These are phyloP conservation scores for Paraconiothyrium sp. DNA, from an alignment of 2,329 filamentous ascomycete genomes.

Conservation along the genomic window DNA sequence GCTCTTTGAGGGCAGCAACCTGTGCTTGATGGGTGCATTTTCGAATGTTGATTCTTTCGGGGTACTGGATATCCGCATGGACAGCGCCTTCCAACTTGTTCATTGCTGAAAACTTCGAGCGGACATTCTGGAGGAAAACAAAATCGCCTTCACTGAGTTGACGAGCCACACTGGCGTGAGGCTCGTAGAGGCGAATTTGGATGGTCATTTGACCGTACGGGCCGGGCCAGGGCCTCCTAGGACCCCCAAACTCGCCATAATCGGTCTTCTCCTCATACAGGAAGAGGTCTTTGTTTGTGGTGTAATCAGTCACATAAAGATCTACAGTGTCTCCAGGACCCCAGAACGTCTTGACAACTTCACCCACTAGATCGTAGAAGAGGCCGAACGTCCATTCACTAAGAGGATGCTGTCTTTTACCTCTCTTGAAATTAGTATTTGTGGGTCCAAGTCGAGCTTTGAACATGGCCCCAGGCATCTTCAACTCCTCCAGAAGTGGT, in stretches of 20 bases:
- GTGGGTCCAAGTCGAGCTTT: constrained; percentile 13
- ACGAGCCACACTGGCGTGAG: constrained; percentile 70
- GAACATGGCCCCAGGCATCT: constrained; percentile 3
- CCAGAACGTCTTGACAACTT: constrained; percentile 70
- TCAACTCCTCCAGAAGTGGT: constrained; percentile 6
- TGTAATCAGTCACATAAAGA: constrained; percentile 86
- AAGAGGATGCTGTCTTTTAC: constrained; percentile 62
- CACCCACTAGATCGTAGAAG: constrained; percentile 76
- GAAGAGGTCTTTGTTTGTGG: constrained; percentile 72
- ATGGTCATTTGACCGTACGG: constrained; percentile 78
- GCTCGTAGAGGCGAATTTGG: constrained; percentile 75
- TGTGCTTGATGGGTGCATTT: constrained; percentile 56
- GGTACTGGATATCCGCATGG: constrained; percentile 66
- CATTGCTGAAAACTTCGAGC: constrained; percentile 65
- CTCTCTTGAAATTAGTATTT: constrained; percentile 38
- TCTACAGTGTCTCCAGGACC: constrained; percentile 55
- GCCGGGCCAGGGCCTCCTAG: constrained; percentile 69
- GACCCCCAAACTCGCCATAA: constrained; percentile 35
- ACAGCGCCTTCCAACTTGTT: constrained; percentile 76
- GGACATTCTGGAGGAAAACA: constrained; percentile 76
- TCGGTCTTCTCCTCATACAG: constrained; percentile 57
- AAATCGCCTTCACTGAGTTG: constrained; percentile 68
- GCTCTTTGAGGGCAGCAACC: constrained; percentile 67
- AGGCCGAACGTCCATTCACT: constrained; percentile 65
- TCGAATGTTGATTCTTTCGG: constrained; percentile 67